phyloP scores from a whole-genome alignment of 352 stramenopile genomes.

The Sclerospora graminicola region DNA sequence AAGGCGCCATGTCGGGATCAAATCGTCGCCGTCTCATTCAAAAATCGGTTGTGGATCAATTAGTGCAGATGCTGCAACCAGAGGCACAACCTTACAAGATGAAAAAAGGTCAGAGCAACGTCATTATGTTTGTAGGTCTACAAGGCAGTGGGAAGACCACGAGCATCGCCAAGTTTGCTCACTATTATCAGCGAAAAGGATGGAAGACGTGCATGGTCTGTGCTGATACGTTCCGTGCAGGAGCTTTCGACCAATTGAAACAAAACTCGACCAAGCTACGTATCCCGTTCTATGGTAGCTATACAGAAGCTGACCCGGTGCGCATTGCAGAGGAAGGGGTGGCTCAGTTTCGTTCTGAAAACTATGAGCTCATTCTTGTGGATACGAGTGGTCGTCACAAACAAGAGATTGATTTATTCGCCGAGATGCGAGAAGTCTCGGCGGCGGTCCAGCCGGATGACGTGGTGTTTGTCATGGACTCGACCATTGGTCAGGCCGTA shows the following conservation, averaged over 20 bases:
- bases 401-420: conserved; percentile 96
- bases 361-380: conserved; percentile 99
- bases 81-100: conserved; percentile 84
- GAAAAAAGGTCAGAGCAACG: conserved; percentile 86
- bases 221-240: conserved; percentile 97
- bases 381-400: conserved; percentile 98
- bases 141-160: conserved; percentile 99
- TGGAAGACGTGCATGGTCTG: conserved; percentile 99
- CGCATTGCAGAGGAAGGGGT: conserved; percentile 97
- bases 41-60: conserved; percentile 85
- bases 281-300: conserved; percentile 97
- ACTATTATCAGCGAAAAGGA: conserved; percentile 96
- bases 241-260: conserved; percentile 99
- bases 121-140: conserved; percentile 89
- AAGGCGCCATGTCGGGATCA: conserved; percentile 58
- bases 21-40: conserved; percentile 87
- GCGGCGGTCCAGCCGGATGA: conserved; percentile 93
- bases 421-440: conserved; percentile 99
- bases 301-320: conserved; percentile 97
- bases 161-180: conserved; percentile 98
- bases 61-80: conserved; percentile 84
- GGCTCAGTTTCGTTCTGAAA: conserved; percentile 92
- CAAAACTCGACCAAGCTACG: conserved; percentile 98
- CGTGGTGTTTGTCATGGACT: conserved; percentile 99
- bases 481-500: conserved; percentile 97